Evolutionary conservation across 306 rosid species (phyloP), one percentile per base, ranked within the genome.

Genomic region (Adenanthera pavonina): DNA sequence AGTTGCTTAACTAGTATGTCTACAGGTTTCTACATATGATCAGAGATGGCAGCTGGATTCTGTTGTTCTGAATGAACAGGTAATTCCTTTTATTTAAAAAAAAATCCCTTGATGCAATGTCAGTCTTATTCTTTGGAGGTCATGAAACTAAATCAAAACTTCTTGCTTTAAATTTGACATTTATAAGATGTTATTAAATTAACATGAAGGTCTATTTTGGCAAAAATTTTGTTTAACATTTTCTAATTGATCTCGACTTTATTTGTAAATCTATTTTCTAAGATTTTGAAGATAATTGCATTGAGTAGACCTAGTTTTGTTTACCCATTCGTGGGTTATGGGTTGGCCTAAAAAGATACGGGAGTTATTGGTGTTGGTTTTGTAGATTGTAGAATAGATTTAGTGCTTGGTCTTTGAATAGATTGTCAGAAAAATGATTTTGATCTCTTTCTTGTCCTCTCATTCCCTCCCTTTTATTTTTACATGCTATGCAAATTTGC

Each of bases 11-110:
- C 86, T 68, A 82, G 36, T 78, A 46, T 83, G 65, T 77, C 67
- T 82, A 83, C 90, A 96, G 99, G 97, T 84, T 78, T 88, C 97
- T 70, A 71, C 90, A 33, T 92, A 92, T 80, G 98, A 90, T 71
- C 98, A 84, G 47, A 94, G 92, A 73, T 96, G 99, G 99, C 97
- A 89, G 80, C 60, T 90, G 86, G 99, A 96, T 77, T 88, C 97
- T 78, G 83, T 91, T 46, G 80, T 82, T 69, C 79, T 74, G 56
- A 87, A 82, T 77, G 99, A 94, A 73, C 98, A 89, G 91, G 98
- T 96, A 76, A 56, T 72, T 78, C 8, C 48, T 49, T 52, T 6
- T 52, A 49, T 78, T 76, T 35, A 64, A 47, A 43, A 38, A n/a
- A 75, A 65, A 38, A 52, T 49, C 77, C 72, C 67, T 75, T 72